Conservation (phyloP, 106 monocot species). For the Phalaenopsis aphrodite region DNA sequence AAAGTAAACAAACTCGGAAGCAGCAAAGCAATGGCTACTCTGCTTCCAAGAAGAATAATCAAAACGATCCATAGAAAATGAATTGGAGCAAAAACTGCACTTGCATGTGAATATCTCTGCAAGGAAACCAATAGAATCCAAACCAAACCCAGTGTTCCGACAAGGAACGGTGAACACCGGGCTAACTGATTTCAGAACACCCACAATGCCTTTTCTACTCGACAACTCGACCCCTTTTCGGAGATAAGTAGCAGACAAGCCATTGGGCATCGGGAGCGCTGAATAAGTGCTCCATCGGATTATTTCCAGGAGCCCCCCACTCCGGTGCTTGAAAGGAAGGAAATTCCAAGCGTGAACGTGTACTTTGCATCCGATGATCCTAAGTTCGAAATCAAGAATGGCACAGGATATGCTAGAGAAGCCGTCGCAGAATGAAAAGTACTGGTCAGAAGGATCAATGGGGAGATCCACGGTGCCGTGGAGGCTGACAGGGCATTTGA, state of each 20-base stretch:
- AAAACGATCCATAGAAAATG: neutral
- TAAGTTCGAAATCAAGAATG: constrained; percentile 37
- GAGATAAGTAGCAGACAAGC: neutral
- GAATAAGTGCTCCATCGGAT: constrained; percentile 27
- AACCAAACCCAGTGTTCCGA: neutral
- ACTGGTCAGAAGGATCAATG: constrained; percentile 10
- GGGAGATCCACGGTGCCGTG: constrained; percentile 25
- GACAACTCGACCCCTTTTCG: constrained; percentile 4
- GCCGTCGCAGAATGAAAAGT: constrained; percentile 49
- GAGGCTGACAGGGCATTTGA: constrained; percentile 18
- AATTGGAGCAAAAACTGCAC: constrained; percentile 21
- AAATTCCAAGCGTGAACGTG: constrained; percentile 57
- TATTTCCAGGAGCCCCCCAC: constrained; percentile 42
- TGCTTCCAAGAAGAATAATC: neutral
- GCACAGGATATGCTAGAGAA: constrained; percentile 39
- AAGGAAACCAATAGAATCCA: constrained; percentile 38
- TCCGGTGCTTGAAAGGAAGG: constrained; percentile 25
- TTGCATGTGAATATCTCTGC: constrained; percentile 31
- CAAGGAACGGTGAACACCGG: constrained; percentile 37
- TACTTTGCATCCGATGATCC: constrained; percentile 26
- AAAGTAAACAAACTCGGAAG: constrained; percentile 49
- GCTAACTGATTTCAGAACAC: constrained; percentile 40
- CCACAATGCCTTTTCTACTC: constrained; percentile 6
- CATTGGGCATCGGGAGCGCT: neutral
- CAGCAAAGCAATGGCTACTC: constrained; percentile 23